phyloP scores from a whole-genome alignment of 192 early-diverging fungal genomes.

The Backusella parvicylindrica region DNA sequence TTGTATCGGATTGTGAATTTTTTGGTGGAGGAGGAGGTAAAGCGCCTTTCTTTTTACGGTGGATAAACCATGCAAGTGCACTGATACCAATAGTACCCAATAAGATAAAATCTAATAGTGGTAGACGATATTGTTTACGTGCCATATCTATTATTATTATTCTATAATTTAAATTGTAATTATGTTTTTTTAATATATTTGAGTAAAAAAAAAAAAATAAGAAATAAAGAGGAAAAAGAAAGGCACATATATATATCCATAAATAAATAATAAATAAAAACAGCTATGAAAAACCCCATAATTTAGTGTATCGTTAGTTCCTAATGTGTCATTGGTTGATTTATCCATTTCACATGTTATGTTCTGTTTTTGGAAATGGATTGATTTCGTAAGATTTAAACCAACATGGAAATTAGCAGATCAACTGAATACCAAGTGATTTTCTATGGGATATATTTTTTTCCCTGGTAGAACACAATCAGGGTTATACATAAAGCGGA shows the following conservation, averaged over 20 bases:
- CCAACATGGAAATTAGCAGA: neutral
- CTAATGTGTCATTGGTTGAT: neutral
- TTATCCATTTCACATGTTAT: neutral
- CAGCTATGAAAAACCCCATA: neutral
- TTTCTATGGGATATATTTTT: neutral
- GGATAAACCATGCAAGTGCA: slow-evolving; percentile 28
- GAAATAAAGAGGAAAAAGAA: neutral
- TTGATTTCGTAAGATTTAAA: slow-evolving; percentile 4
- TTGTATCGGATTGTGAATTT: slow-evolving; percentile 25
- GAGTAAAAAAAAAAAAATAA: neutral
- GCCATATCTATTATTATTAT: neutral
- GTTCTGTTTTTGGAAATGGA: neutral
- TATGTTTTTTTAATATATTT: neutral
- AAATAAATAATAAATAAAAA: neutral
- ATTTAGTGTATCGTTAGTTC: neutral
- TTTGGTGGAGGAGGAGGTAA: slow-evolving; percentile 1
- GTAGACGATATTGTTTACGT: slow-evolving; percentile 3
- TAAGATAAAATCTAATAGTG: slow-evolving; percentile 41
- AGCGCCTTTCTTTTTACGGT: slow-evolving; percentile 13
- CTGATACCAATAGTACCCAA: slow-evolving; percentile 44
- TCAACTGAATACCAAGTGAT: slow-evolving; percentile 5
- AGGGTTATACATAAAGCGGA: neutral
- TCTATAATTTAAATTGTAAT: neutral
- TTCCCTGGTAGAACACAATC: neutral
- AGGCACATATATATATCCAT: neutral